Evolutionary conservation across 306 rosid species (phyloP), one percentile per base, ranked within the genome.

Genomic region (Mimosa bimucronata): DNA sequence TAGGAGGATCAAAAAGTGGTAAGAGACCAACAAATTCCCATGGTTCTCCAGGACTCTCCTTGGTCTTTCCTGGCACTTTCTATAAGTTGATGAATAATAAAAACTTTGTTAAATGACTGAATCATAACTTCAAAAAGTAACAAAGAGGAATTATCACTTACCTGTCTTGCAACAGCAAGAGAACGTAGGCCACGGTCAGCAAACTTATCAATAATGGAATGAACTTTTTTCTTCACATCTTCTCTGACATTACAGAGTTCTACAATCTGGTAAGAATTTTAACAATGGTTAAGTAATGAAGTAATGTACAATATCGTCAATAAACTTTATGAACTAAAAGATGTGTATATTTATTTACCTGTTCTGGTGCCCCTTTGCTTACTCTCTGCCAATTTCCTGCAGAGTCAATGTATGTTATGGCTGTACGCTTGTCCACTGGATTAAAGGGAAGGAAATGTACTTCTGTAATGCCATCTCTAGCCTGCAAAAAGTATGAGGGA

Each of bases 351-450:
- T 5, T 30, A 57, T 46, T 38, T 76, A 93, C 97, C 91, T 94
- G 98, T 81, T 94, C 98, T 2, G 97, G 98, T 69, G 98, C 98
- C 13, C 97, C 98, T 85, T 94, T 94, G 92, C 97, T 94, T 19
- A 88, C 91, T 73, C 98, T 73, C 76, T 87, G 88, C 98, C 98
- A 94, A 7, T 88, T 88, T n/a, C 94, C 91, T 0, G 83, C 50
- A 11, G 60, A 2, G 78, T 94, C 98, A 5, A 87, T 82, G 81
- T 90, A 94, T 77, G 98, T 92, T 48, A 94, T 90, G 78, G 98
- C 98, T 9, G 98, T 92, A 79, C 97, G 97, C 88, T 94, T 94
- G 21, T 91, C 97, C 57, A 92, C 97, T 6, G 98, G 98, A 82
- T 94, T 94, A 34, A 94, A 94, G 77, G 98, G 98, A 26, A 94